phyloP scores from a whole-genome alignment of 345 rosid genomes.

The Camelina sativa region DNA sequence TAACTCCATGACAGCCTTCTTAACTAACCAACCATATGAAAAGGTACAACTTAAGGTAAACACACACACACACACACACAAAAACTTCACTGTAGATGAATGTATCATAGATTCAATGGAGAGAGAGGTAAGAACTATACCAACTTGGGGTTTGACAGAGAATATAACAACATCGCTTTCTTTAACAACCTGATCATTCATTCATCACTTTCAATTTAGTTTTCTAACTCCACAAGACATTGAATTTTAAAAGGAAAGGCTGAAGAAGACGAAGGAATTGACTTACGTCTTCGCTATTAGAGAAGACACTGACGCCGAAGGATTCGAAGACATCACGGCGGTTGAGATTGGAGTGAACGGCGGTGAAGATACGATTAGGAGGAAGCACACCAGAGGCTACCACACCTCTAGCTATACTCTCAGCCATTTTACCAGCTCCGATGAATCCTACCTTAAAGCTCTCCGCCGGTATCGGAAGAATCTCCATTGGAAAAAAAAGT shows the following conservation, averaged over 20 bases:
- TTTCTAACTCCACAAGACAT: background rate
- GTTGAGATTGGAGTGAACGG: conserved; percentile 60
- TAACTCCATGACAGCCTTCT: conserved; percentile 65
- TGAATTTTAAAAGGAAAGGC: background rate
- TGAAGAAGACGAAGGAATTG: background rate
- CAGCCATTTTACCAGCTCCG: conserved; percentile 95
- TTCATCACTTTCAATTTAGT: conserved; percentile 13
- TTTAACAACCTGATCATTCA: conserved; percentile 64
- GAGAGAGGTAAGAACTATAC: conserved; percentile 34
- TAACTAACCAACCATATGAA: conserved; percentile 32
- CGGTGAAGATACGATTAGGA: conserved; percentile 68
- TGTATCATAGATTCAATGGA: background rate
- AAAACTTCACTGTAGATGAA: background rate
- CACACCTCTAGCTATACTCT: conserved; percentile 87
- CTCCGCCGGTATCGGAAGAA: conserved; percentile 51
- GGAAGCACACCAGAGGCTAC: conserved; percentile 74
- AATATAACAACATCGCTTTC: conserved; percentile 80
- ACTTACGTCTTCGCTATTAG: conserved; percentile 60
- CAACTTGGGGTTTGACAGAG: conserved; percentile 95
- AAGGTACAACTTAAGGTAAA: background rate
- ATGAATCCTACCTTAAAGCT: conserved; percentile 71
- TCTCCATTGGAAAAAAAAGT: conserved; percentile 48
- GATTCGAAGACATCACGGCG: conserved; percentile 73
- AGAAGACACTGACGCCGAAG: conserved; percentile 62
- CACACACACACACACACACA: background rate